Conservation (phyloP, 2,329 filamentous ascomycete species). For the Beauveria medogensis region DNA sequence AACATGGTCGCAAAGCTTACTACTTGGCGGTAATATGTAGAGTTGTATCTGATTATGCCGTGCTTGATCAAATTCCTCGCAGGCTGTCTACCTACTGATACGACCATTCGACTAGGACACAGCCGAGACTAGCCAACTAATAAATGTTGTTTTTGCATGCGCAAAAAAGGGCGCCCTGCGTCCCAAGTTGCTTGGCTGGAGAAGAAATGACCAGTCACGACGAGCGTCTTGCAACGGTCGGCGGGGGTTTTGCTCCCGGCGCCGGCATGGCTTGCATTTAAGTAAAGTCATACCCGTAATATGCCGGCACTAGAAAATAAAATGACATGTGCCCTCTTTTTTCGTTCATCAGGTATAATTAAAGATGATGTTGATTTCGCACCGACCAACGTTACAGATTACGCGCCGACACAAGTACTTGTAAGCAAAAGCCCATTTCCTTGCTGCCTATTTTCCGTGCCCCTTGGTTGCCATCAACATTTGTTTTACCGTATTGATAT, state of each 20-base stretch:
- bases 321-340: too few species aligned
- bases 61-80: neutral
- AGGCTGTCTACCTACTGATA: neutral
- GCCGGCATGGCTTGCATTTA: neutral
- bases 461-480: slow-evolving; percentile 27
- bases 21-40: neutral
- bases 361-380: too few species aligned
- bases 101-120: neutral
- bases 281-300: neutral
- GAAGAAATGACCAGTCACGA: neutral
- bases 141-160: neutral
- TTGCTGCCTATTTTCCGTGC: slow-evolving; percentile 15
- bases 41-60: neutral
- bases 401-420: neutral
- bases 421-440: neutral
- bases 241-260: neutral
- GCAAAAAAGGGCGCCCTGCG: neutral
- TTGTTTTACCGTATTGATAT: slow-evolving; percentile 19
- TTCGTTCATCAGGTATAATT: too few species aligned
- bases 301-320: neutral
- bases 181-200: neutral
- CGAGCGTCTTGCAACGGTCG: neutral
- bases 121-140: neutral
- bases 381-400: too few species aligned
- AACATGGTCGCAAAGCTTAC: neutral